phyloP scores from a whole-genome alignment of 2,329 filamentous ascomycete genomes.

The Xylaria sp. region DNA sequence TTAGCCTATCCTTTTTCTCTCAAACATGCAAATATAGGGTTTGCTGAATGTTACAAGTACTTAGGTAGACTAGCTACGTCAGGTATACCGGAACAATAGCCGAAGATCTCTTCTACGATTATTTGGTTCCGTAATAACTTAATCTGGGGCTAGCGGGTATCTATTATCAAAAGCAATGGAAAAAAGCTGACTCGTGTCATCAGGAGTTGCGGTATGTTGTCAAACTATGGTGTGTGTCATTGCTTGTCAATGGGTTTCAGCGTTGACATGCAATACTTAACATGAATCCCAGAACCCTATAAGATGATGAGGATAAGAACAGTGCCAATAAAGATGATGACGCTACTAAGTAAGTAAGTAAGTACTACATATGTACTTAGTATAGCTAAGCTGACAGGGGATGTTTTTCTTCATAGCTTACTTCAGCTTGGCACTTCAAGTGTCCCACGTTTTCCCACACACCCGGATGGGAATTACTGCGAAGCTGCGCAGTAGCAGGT shows the following conservation, averaged over 20 bases:
- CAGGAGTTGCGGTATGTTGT: slow-evolving; percentile 11
- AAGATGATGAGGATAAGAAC: slow-evolving; percentile 7
- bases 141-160: slow-evolving; percentile 23
- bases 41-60: neutral
- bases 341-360: too few species aligned
- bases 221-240: neutral
- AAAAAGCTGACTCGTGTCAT: neutral
- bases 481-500: slow-evolving; percentile 27
- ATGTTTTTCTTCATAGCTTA: neutral
- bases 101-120: slow-evolving; percentile 7
- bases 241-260: slow-evolving; percentile 14
- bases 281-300: slow-evolving; percentile 8
- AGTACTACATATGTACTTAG: too few species aligned
- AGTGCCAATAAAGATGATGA: slow-evolving; percentile 16
- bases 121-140: slow-evolving; percentile 26
- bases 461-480: slow-evolving; percentile 23
- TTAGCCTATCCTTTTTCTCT: neutral
- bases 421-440: slow-evolving; percentile 26
- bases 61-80: neutral
- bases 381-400: slow-evolving; percentile 28
- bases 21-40: neutral
- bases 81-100: neutral
- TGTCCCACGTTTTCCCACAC: slow-evolving; percentile 17
- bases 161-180: slow-evolving; percentile 11
- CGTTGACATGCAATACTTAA: slow-evolving; percentile 1